phyloP scores from a whole-genome alignment of 164 flowering plant species.

The Aristolochia californica region DNA sequence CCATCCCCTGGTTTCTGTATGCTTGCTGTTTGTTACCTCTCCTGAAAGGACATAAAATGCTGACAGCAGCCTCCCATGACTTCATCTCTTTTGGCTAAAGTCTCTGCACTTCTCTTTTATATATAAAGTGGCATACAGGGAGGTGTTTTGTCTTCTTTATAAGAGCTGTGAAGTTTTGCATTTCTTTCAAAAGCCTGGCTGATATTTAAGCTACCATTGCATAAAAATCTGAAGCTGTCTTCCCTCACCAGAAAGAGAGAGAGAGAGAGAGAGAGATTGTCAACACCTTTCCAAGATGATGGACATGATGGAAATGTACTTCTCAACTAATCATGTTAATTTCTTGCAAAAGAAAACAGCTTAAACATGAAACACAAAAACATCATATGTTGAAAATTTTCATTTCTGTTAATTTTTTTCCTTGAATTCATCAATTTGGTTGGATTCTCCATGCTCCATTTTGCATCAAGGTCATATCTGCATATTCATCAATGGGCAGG shows the following conservation, averaged over 20 bases:
- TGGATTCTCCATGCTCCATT: too few species aligned
- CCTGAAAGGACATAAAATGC: not conserved
- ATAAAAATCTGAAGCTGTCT: not conserved
- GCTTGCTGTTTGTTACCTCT: not conserved
- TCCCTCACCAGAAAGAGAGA: not conserved
- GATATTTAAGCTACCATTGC: not conserved
- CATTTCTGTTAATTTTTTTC: too few species aligned
- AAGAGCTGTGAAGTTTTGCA: not conserved
- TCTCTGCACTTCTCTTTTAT: constrained; percentile 2
- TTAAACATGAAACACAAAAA: too few species aligned
- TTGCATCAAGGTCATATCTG: too few species aligned
- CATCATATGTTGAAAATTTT: too few species aligned
- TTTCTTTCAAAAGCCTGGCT: not conserved
- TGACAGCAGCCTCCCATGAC: not conserved
- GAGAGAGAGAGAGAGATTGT: not conserved
- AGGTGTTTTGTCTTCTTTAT: constrained; percentile 6
- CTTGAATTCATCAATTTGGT: too few species aligned
- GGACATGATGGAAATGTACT: not conserved
- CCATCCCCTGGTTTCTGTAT: too few species aligned
- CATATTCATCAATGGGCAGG: too few species aligned
- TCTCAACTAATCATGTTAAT: too few species aligned
- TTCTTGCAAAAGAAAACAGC: too few species aligned
- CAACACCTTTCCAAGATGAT: not conserved
- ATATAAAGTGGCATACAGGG: constrained; percentile 4
- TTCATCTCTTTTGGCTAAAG: constrained; percentile 3